phyloP scores from a whole-genome alignment of 352 stramenopile genomes.

The Saprolegnia parasitica region DNA sequence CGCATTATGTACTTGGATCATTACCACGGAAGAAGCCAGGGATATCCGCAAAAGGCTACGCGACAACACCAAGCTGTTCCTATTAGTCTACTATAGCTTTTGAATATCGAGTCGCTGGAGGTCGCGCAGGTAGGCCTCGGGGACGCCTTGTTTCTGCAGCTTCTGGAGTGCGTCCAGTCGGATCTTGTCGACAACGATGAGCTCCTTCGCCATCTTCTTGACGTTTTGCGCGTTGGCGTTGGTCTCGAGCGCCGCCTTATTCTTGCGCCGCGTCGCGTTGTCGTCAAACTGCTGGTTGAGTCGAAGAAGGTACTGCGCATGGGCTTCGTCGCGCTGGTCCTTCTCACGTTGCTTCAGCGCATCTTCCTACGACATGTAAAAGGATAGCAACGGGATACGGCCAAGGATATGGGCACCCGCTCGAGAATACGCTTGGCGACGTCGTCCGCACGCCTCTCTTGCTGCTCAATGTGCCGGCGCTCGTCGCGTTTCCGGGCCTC shows the following conservation, averaged over 20 bases:
- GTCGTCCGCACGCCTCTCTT: conserved; percentile 8
- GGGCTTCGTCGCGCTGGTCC: conserved; percentile 12
- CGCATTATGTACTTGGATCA: too few relatives aligned
- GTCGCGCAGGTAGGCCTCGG: conserved; percentile 62
- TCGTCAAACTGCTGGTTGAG: conserved; percentile 50
- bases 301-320: conserved; percentile 12
- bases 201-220: conserved; percentile 69
- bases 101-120: conserved; percentile 34
- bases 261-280: conserved; percentile 50
- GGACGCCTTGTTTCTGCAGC: conserved; percentile 60
- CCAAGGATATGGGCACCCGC: neutral
- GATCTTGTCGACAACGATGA: conserved; percentile 73
- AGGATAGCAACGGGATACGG: neutral
- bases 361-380: conserved; percentile 3
- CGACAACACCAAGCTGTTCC: too few relatives aligned
- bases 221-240: conserved; percentile 57
- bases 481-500: conserved; percentile 27
- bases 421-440: conserved; percentile 6
- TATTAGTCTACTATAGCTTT: neutral
- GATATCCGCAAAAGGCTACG: too few relatives aligned
- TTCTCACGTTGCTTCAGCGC: neutral
- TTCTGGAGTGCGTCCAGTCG: conserved; percentile 50
- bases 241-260: conserved; percentile 61
- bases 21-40: too few relatives aligned
- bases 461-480: neutral